Percentiles rank a stretch among this genome's conserved stretches.
These are phyloP conservation scores for Arthroderma uncinatum DNA, from an alignment of 2,329 filamentous ascomycete genomes.

Conservation along the genomic window DNA sequence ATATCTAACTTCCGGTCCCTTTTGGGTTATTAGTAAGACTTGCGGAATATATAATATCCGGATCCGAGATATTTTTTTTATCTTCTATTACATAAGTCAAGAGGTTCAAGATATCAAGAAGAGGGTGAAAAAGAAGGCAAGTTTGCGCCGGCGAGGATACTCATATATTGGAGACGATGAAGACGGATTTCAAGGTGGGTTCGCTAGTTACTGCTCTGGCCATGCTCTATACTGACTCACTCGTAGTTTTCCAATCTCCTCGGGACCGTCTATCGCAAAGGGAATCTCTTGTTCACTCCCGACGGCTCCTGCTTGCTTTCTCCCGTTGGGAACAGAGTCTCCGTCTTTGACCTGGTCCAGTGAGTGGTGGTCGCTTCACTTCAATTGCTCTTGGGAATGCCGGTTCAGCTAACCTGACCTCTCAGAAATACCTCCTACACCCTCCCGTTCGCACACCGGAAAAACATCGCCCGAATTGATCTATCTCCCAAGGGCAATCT, in stretches of 20 bases:
- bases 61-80: conserved; percentile 7
- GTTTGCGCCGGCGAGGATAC: conserved; percentile 5
- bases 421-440: conserved; percentile 36
- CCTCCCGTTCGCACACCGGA: conserved; percentile 72
- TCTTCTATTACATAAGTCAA: background rate
- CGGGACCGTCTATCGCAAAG: conserved; percentile 95
- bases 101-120: background rate
- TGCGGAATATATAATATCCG: conserved; percentile 21
- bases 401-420: conserved; percentile 2
- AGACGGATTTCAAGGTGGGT: conserved; percentile 92
- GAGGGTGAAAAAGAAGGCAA: conserved; percentile 2
- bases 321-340: conserved; percentile 89
- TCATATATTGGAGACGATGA: conserved; percentile 51
- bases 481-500: conserved; percentile 85
- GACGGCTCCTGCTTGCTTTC: conserved; percentile 94
- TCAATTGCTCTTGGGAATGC: background rate
- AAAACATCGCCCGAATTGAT: conserved; percentile 80
- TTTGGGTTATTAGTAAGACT: no score
- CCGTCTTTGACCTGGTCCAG: conserved; percentile 94
- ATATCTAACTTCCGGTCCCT: conserved; percentile 18
- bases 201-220: background rate
- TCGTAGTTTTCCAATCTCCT: conserved; percentile 93
- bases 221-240: conserved; percentile 18
- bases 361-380: conserved; percentile 36
- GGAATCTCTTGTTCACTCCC: conserved; percentile 90